Evolutionary conservation across 306 rosid species (phyloP).

Genomic region (Arachis stenosperma): DNA sequence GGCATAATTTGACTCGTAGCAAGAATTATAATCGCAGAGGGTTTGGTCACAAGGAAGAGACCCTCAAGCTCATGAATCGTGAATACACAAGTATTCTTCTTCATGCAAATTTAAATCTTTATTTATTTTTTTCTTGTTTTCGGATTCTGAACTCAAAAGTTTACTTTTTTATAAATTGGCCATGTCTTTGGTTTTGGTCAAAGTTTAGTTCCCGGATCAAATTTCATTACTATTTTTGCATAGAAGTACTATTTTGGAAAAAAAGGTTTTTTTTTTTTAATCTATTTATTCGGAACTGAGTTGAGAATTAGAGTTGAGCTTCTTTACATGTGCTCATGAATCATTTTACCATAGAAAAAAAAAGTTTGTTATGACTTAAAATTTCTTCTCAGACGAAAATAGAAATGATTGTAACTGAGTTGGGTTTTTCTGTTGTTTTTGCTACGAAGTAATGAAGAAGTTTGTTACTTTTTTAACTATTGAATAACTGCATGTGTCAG

Average conservation of each 20-base stretch:
- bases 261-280: no score
- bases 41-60: slow-evolving; percentile 86
- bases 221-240: neutral
- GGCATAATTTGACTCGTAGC: slow-evolving; percentile 87
- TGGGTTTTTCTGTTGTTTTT: neutral
- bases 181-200: neutral
- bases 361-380: no score
- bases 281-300: neutral
- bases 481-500: neutral
- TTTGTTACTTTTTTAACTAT: no score
- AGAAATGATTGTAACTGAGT: neutral
- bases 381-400: no score
- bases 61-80: slow-evolving; percentile 82
- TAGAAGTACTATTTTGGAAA: no score
- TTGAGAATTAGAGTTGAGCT: neutral
- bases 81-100: slow-evolving; percentile 73
- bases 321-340: no score
- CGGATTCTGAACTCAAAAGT: neutral
- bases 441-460: neutral
- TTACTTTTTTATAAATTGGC: neutral
- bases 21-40: slow-evolving; percentile 87
- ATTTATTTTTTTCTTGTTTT: neutral
- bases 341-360: neutral
- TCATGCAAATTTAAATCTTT: neutral
- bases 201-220: neutral